Evolutionary conservation across 106 monocot genomes (phyloP).

Genomic region (Agapanthus africanus): DNA sequence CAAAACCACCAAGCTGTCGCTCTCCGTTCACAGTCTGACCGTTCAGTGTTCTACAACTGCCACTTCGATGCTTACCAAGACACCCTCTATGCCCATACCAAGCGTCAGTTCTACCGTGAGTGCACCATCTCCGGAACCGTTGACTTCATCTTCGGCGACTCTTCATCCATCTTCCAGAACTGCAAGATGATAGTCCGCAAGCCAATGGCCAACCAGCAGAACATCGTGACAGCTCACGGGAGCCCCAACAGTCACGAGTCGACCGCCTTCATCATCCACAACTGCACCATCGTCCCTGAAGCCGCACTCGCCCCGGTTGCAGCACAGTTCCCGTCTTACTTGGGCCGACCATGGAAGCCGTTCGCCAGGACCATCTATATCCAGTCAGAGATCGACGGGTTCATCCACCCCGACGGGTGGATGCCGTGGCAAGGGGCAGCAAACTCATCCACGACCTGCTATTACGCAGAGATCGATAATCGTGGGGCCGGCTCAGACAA

Average conservation of each 20-base stretch:
- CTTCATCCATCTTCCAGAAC: constrained; percentile 53
- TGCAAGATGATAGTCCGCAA: constrained; percentile 45
- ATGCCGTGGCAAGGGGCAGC: constrained; percentile 20
- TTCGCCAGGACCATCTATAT: constrained; percentile 28
- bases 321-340: constrained; percentile 18
- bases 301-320: not conserved
- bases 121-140: constrained; percentile 72
- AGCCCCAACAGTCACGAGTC: constrained; percentile 30
- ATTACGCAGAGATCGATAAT: constrained; percentile 34
- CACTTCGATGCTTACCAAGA: constrained; percentile 73
- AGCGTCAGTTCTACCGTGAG: constrained; percentile 65
- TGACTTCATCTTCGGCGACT: constrained; percentile 78
- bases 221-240: constrained; percentile 65
- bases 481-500: constrained; percentile 28
- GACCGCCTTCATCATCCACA: constrained; percentile 44
- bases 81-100: constrained; percentile 65
- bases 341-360: constrained; percentile 39
- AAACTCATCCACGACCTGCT: constrained; percentile 10
- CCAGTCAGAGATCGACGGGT: constrained; percentile 21
- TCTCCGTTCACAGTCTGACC: constrained; percentile 36
- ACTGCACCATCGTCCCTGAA: constrained; percentile 53
- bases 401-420: constrained; percentile 35
- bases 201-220: constrained; percentile 60
- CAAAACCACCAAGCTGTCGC: constrained; percentile 79
- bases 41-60: constrained; percentile 58